Base-by-base conservation (phyloP, 345 rosid genomes). In the Moringa oleifera region DNA sequence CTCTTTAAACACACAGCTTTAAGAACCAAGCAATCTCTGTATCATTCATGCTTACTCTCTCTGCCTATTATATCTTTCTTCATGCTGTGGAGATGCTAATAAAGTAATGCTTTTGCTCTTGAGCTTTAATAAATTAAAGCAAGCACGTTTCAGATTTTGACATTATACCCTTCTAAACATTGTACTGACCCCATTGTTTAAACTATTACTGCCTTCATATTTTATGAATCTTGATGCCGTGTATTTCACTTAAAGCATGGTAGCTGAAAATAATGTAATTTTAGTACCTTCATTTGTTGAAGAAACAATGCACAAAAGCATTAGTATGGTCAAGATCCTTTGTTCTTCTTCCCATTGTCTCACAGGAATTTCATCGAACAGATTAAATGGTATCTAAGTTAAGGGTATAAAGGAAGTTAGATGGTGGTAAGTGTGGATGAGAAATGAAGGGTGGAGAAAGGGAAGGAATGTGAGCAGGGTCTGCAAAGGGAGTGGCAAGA, bases 41-140 rank as follows among this genome's bases (percentile, higher is more conserved):
- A 11, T 68, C 41, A 58, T 53, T 68, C 66, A 65, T 75, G 55
- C 73, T 76, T 59, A 53, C 79, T 57, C 54, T 20, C 53, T 31
- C 75, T 58, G 49, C 28, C 47, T 65, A 36, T 10, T 23, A 51
- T 18, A 49, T 18, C n/a, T 18, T 22, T 10, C 36, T 16, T 2
- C 33, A 52, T 36, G 51, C 51, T 68, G 47, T 51, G 68, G 23
- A n/a, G n/a, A n/a, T n/a, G n/a, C n/a, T n/a, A n/a, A n/a, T n/a
- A n/a, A n/a, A n/a, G n/a, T n/a, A n/a, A n/a, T n/a, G n/a, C n/a
- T n/a, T n/a, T n/a, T n/a, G n/a, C n/a, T 71, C 55, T 70, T 55
- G 12, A 64, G 23, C 75, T 75, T 68, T 71, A 78, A 70, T 75
- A 69, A 62, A 67, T 71, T 68, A 58, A 61, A 77, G 62, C 54